Evolutionary conservation across 73 alveolate genomes (phyloP).

Genomic region (Paramecium caudatum): DNA sequence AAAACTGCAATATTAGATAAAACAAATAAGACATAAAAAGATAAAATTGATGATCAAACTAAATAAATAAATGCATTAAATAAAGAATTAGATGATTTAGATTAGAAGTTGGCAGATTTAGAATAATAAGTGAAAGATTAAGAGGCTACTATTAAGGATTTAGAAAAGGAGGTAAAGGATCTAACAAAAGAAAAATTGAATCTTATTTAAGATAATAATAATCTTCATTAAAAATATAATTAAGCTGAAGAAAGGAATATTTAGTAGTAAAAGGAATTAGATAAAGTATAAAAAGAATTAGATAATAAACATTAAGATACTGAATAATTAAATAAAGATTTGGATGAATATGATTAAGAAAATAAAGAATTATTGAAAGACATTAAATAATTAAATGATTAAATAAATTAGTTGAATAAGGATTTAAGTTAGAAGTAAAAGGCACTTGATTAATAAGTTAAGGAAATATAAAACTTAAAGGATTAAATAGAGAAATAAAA

Average conservation of each 20-base stretch:
- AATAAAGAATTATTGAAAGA: not conserved
- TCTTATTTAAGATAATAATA: constrained; percentile 11
- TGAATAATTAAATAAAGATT: constrained; percentile 6
- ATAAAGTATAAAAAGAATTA: not conserved
- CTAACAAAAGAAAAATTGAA: not conserved
- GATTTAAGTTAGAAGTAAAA: not conserved
- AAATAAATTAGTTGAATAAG: constrained; percentile 6
- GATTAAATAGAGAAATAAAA: not conserved
- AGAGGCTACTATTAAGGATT: constrained; percentile 12
- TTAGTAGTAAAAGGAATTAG: not conserved
- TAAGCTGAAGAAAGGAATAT: constrained; percentile 1
- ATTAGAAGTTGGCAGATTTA: constrained; percentile 4
- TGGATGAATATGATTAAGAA: constrained; percentile 32
- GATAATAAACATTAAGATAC: not conserved
- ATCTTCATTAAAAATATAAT: not conserved
- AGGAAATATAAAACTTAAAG: not conserved
- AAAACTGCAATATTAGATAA: constrained; percentile 26
- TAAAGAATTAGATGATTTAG: constrained; percentile 30
- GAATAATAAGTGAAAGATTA: not conserved
- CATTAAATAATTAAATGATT: not conserved
- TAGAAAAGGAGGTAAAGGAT: constrained; percentile 21
- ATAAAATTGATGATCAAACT: constrained; percentile 30
- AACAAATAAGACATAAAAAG: constrained; percentile 10
- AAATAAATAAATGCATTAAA: constrained; percentile 9
- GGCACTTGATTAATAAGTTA: constrained; percentile 2